Evolutionary conservation across 129 eudicot species (phyloP).

Genomic region (Flaveria bidentis): DNA sequence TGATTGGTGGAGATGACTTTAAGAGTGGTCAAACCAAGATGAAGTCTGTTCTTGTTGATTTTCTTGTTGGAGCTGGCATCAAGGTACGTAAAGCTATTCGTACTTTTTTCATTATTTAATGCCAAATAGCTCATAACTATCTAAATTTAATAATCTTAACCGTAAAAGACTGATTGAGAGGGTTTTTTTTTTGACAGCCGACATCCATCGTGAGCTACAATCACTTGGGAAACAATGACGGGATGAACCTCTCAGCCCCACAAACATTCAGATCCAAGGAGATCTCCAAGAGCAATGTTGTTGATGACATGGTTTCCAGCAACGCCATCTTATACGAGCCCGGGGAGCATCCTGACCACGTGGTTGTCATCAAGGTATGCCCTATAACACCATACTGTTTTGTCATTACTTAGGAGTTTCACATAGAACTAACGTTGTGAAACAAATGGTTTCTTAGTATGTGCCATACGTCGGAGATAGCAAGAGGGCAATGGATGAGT

Average conservation of each 20-base stretch:
- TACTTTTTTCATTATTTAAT: background rate
- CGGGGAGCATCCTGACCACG: constrained; percentile 99
- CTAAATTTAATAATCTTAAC: background rate
- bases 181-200: constrained; percentile 49
- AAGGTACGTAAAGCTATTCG: constrained; percentile 48
- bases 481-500: constrained; percentile 98
- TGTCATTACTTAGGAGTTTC: background rate
- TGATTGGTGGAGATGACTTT: constrained; percentile 98
- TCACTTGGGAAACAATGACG: constrained; percentile 97
- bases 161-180: background rate
- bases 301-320: constrained; percentile 98
- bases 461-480: constrained; percentile 96
- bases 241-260: constrained; percentile 98
- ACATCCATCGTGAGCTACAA: constrained; percentile 99
- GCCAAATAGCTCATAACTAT: background rate
- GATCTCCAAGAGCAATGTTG: constrained; percentile 94
- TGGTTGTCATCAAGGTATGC: constrained; percentile 90
- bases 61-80: constrained; percentile 99
- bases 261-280: constrained; percentile 98
- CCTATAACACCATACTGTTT: too few species aligned
- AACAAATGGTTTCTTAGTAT: constrained; percentile 44
- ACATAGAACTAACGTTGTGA: background rate
- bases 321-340: constrained; percentile 92
- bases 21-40: constrained; percentile 99
- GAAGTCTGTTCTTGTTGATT: constrained; percentile 98